Base-by-base conservation (phyloP, 768 basidiomycete genomes). In the Suillus subluteus region DNA sequence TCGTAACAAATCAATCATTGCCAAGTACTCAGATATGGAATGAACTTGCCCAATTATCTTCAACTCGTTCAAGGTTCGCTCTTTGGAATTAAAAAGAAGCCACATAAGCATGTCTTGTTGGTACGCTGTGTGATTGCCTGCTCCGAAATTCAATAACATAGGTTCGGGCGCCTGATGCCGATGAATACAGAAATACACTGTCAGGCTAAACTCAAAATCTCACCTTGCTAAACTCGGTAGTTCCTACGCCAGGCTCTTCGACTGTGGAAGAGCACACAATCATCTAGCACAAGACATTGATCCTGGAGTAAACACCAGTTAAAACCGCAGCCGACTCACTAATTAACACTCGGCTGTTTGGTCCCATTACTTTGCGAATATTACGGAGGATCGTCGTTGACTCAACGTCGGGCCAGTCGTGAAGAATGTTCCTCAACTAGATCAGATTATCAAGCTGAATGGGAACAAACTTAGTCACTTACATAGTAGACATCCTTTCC, bases 111-210 rank as follows among this genome's bases (percentile, higher is more conserved):
- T 11, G 11, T 48, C 46, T 48, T 11, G 4, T 12, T 48, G 46
- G 46, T n/a, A 48, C 21, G 11, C 11, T 48, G 9, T 12, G 21
- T n/a, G 9, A 48, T 9, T 48, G 11, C 46, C 46, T n/a, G n/a
- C 46, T 4, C 46, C 46, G n/a, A 48, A 48, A 2, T 48, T 6
- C 48, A 83, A 78, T 5, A 86, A 75, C 62, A 87, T 72, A 0
- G 84, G 85, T 63, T 80, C 78, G 0, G 84, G 84, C 0, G 82
- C 84, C 67, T 58, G 37, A 11, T 37, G 65, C 73, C 67, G 56
- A 40, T 66, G 67, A n/a, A 65, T 66, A 4, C 63, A 66, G 3
- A 37, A 13, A 58, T 37, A 38, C 35, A 21, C 16, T 32, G 4
- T 48, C 48, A 50, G 21, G 12, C 6, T n/a, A 4, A 4, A 15